phyloP scores from a whole-genome alignment of 139 green algal genomes.

The Tetraselmis striata region DNA sequence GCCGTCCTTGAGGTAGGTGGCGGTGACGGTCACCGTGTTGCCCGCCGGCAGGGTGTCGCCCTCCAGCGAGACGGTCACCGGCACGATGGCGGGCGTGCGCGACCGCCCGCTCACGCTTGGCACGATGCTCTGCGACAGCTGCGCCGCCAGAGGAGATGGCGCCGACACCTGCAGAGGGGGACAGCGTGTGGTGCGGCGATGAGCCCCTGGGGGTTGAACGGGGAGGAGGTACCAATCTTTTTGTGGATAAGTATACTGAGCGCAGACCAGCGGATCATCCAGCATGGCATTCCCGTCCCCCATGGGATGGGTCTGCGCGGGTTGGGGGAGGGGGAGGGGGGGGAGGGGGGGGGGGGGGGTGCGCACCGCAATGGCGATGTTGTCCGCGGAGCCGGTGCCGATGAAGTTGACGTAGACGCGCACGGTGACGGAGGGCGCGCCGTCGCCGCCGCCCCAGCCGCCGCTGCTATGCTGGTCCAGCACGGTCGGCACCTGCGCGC shows the following conservation, averaged over 20 bases:
- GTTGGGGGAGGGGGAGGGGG: too few relatives aligned
- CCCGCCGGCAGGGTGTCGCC: slow-evolving; percentile 1
- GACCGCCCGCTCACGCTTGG: neutral
- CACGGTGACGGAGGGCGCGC: slow-evolving; percentile 2
- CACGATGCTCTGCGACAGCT: neutral
- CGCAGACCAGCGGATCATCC: too few relatives aligned
- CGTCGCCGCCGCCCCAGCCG: neutral
- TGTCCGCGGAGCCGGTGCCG: neutral
- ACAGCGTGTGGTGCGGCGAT: too few relatives aligned
- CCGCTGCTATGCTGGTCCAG: neutral
- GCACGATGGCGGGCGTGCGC: slow-evolving; percentile 1
- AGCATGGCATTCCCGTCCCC: too few relatives aligned
- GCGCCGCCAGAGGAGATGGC: neutral
- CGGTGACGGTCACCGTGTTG: neutral
- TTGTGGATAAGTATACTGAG: too few relatives aligned
- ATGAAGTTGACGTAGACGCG: slow-evolving; percentile 18
- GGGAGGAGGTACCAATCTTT: too few relatives aligned
- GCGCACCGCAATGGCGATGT: slow-evolving; percentile 3
- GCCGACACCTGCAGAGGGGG: neutral
- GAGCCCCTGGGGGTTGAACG: too few relatives aligned
- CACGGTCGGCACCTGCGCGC: slow-evolving; percentile 35
- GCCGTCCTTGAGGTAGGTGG: neutral
- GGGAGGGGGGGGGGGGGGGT: too few relatives aligned
- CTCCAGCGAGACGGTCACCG: neutral
- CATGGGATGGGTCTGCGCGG: too few relatives aligned